phyloP scores from a whole-genome alignment of 768 basidiomycete genomes.

The Clitopilus hobsonii region DNA sequence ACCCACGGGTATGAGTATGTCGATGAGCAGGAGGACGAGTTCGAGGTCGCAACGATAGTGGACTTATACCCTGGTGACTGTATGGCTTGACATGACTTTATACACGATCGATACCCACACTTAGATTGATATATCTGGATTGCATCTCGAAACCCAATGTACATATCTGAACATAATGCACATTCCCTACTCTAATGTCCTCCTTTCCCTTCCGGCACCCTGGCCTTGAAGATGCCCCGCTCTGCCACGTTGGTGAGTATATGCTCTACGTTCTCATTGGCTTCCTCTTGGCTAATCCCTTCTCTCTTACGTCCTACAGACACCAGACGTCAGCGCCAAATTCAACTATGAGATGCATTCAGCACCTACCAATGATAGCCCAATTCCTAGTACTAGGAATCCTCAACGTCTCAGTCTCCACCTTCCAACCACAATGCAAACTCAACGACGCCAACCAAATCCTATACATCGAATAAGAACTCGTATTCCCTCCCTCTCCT shows the following conservation, averaged over 20 bases:
- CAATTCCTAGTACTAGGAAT: conserved; percentile 95
- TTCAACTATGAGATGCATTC: background rate
- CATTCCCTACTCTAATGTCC: background rate
- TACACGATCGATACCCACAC: background rate
- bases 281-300: conserved; percentile 20
- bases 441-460: conserved; percentile 81
- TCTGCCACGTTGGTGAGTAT: conserved; percentile 54
- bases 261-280: conserved; percentile 36
- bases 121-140: background rate
- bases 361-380: conserved; percentile 75
- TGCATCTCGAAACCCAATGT: background rate
- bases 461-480: conserved; percentile 78
- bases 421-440: conserved; percentile 74
- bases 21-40: background rate
- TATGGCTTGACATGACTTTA: conserved; percentile 4
- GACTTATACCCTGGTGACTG: conserved; percentile 19
- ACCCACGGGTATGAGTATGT: background rate
- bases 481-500: conserved; percentile 52
- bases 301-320: conserved; percentile 24
- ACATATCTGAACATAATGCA: background rate
- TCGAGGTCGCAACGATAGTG: background rate
- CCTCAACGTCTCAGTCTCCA: conserved; percentile 81
- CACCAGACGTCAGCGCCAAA: background rate
- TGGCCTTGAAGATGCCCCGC: conserved; percentile 68
- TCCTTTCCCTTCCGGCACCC: conserved; percentile 68